Evolutionary conservation across 805 yeast genomes (phyloP).

Genomic region (Candida rishiriensis): DNA sequence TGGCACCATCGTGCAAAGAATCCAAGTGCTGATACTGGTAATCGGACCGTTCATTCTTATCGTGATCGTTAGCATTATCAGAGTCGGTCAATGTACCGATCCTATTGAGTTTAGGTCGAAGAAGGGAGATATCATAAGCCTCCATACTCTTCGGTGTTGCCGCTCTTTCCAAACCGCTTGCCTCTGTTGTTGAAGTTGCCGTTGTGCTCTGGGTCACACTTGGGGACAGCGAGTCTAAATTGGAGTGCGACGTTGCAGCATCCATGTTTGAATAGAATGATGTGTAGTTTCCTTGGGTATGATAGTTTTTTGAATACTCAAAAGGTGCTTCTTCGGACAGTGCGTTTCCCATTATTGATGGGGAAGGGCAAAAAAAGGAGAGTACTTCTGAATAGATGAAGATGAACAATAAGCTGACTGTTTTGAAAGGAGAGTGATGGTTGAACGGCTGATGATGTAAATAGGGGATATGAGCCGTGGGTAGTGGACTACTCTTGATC

Average conservation of each 20-base stretch:
- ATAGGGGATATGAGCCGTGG: not conserved
- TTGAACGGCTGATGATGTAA: too few species aligned
- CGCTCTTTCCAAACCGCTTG: not conserved
- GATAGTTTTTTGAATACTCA: not conserved
- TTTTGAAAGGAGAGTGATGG: not conserved
- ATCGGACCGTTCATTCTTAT: not conserved
- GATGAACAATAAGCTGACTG: too few species aligned
- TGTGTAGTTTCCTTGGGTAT: not conserved
- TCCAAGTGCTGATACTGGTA: not conserved
- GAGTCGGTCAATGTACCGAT: not conserved
- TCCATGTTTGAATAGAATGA: too few species aligned
- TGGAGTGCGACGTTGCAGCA: not conserved
- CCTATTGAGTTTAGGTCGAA: conserved; percentile 1
- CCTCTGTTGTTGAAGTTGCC: not conserved
- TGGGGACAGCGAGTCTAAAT: not conserved
- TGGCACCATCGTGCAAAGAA: not conserved
- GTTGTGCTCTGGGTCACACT: not conserved
- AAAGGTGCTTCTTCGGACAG: conserved; percentile 2
- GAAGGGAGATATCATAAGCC: not conserved
- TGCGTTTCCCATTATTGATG: conserved; percentile 1
- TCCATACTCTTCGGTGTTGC: not conserved
- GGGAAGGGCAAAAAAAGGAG: too few species aligned
- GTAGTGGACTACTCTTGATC: not conserved
- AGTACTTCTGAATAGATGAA: too few species aligned
- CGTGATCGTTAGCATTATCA: not conserved